phyloP scores from a whole-genome alignment of 768 basidiomycete species.

The Hydnomerulius pinastri region DNA sequence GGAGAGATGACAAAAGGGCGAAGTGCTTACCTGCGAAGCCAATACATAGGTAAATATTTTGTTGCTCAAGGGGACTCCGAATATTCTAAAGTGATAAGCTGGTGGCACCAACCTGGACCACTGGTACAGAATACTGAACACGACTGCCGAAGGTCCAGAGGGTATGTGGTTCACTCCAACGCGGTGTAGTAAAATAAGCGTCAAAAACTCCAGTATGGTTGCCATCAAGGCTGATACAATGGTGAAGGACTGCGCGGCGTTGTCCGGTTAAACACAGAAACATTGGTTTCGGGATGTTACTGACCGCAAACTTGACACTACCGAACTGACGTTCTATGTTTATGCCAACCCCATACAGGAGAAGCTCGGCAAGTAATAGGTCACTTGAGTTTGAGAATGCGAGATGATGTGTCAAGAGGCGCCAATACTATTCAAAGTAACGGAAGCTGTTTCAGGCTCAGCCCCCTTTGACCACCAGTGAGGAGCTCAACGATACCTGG shows the following conservation, averaged over 20 bases:
- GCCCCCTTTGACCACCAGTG: slow-evolving; percentile 13
- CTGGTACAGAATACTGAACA: slow-evolving; percentile 85
- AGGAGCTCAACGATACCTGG: slow-evolving; percentile 54
- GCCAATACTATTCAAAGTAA: slow-evolving; percentile 71
- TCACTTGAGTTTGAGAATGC: slow-evolving; percentile 86
- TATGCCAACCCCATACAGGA: slow-evolving; percentile 71
- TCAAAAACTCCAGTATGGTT: slow-evolving; percentile 66
- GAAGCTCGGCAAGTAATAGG: slow-evolving; percentile 71
- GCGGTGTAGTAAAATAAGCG: slow-evolving; percentile 65
- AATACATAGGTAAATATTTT: slow-evolving; percentile 75
- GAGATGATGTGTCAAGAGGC: slow-evolving; percentile 70
- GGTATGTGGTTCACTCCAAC: slow-evolving; percentile 74
- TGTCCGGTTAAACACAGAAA: slow-evolving; percentile 5
- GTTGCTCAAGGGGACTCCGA: slow-evolving; percentile 73
- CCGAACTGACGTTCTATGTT: slow-evolving; percentile 86
- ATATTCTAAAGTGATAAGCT: slow-evolving; percentile 73
- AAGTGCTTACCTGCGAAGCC: slow-evolving; percentile 61
- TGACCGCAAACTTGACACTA: slow-evolving; percentile 82
- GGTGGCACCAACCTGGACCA: slow-evolving; percentile 77
- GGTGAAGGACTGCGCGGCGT: slow-evolving; percentile 65
- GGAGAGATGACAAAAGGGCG: neutral
- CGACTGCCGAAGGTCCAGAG: slow-evolving; percentile 70
- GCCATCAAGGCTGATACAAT: slow-evolving; percentile 66
- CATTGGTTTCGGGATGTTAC: slow-evolving; percentile 23
- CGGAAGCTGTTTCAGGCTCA: slow-evolving; percentile 34